A percentile compares a stretch with the other conserved stretches of the same genome.
These are phyloP conservation scores for Dictyostelium firmibasis DNA, from an alignment of 78 protist genomes.

Conservation along the genomic window DNA sequence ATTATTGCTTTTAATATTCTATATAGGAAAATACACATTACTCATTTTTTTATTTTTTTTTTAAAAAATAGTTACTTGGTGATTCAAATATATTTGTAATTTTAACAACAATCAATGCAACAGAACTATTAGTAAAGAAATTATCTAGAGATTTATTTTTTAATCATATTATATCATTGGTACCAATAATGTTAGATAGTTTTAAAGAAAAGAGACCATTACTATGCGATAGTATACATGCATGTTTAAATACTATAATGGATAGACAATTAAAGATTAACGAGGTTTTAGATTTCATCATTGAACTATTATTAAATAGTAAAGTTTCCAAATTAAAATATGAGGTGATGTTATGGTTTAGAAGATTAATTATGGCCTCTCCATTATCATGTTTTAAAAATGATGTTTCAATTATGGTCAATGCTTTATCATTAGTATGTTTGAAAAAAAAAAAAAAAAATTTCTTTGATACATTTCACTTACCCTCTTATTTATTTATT, in stretches of 20 bases:
- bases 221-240: slow-evolving; percentile 62
- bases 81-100: slow-evolving; percentile 58
- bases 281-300: slow-evolving; percentile 50
- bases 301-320: slow-evolving; percentile 31
- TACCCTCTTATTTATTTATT: background rate
- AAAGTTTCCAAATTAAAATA: slow-evolving; percentile 36
- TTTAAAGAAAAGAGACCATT: slow-evolving; percentile 72
- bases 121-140: slow-evolving; percentile 45
- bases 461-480: too few species aligned
- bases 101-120: slow-evolving; percentile 60
- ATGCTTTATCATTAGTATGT: slow-evolving; percentile 30
- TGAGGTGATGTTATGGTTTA: slow-evolving; percentile 65
- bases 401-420: slow-evolving; percentile 26
- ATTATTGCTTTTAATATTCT: background rate
- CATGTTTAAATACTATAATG: slow-evolving; percentile 74
- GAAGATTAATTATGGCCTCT: slow-evolving; percentile 44
- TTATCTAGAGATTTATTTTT: slow-evolving; percentile 48
- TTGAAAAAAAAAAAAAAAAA: too few species aligned
- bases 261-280: slow-evolving; percentile 60
- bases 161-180: slow-evolving; percentile 40
- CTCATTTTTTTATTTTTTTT: too few species aligned
- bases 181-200: slow-evolving; percentile 71
- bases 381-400: slow-evolving; percentile 1
- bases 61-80: slow-evolving; percentile 32
- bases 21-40: too few species aligned